A percentile compares a stretch with the other conserved stretches of the same genome.
Evolutionary conservation across 441 rosid genomes (phyloP).

Genomic region (Arabidopsis hybrid): DNA sequence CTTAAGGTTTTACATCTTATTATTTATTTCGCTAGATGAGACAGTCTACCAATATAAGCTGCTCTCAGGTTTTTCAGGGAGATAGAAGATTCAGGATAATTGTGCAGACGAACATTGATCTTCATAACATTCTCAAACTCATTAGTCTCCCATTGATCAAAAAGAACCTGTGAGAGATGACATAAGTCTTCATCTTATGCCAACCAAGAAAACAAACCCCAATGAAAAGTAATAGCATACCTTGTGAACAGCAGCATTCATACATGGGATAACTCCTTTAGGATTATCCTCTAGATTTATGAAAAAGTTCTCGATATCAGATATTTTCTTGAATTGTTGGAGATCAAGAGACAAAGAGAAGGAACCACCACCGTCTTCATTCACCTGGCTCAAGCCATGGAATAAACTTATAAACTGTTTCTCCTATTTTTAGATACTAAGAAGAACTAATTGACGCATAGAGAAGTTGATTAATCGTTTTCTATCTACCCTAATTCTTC

Average conservation of each 20-base stretch:
- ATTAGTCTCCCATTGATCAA: conserved; percentile 49
- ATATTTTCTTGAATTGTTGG: conserved; percentile 70
- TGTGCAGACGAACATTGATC: conserved; percentile 80
- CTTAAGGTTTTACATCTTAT: neutral
- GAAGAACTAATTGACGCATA: conserved; percentile 20
- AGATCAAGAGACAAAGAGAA: conserved; percentile 73
- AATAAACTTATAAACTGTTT: conserved; percentile 15
- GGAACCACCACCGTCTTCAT: conserved; percentile 60
- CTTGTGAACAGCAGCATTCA: conserved; percentile 91
- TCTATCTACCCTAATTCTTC: conserved; percentile 3
- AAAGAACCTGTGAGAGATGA: conserved; percentile 56
- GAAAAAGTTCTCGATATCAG: conserved; percentile 64
- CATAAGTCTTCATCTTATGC: conserved; percentile 19
- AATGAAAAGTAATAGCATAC: conserved; percentile 46
- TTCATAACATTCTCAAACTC: conserved; percentile 58
- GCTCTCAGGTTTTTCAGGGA: conserved; percentile 92
- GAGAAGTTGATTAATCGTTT: neutral
- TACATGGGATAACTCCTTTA: conserved; percentile 76
- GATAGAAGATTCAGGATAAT: conserved; percentile 82
- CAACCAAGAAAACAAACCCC: conserved; percentile 26
- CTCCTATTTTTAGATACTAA: neutral
- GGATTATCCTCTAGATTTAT: conserved; percentile 71
- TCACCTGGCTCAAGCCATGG: conserved; percentile 55
- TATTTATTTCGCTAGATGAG: neutral
- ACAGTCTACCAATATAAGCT: conserved; percentile 83